Evolutionary conservation across 495 filamentous ascomycete genomes (phyloP).

Genomic region (Antarctomyces pellizariae): DNA sequence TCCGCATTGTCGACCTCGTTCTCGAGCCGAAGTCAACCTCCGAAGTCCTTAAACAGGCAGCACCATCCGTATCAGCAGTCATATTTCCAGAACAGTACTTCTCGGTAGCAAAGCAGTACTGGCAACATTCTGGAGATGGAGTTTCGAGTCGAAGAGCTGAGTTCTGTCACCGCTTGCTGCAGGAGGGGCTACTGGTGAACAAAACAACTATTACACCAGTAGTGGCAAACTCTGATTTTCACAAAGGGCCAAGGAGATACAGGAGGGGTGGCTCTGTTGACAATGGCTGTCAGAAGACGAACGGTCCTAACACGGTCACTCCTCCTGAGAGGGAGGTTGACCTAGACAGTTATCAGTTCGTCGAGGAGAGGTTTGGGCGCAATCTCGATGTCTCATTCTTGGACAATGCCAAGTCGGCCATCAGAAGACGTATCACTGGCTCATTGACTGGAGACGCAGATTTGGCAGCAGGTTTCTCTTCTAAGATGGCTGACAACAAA

Average conservation of each 20-base stretch:
- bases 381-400: conserved; percentile 65
- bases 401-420: conserved; percentile 60
- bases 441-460: conserved; percentile 54
- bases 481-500: conserved; percentile 16
- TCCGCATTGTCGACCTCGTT: conserved; percentile 46
- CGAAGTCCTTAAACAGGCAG: conserved; percentile 17
- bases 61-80: conserved; percentile 38
- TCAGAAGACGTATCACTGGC: conserved; percentile 71
- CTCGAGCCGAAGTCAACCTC: conserved; percentile 27
- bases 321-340: no score
- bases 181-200: conserved; percentile 43
- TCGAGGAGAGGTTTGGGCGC: conserved; percentile 87
- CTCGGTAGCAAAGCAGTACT: conserved; percentile 62
- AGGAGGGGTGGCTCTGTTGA: conserved; percentile 34
- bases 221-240: conserved; percentile 4
- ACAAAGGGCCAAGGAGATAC: conserved; percentile 50
- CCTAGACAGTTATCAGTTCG: conserved; percentile 60
- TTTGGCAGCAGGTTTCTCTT: conserved; percentile 18
- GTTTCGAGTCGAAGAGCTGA: conserved; percentile 80
- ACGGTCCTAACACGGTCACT: conserved; percentile 6
- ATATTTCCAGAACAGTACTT: conserved; percentile 42
- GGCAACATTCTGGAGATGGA: conserved; percentile 93
- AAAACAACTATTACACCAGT: conserved; percentile 15
- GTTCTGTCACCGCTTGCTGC: conserved; percentile 54
- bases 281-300: conserved; percentile 5